Conservation (phyloP, 2,329 filamentous ascomycete genomes). For the Colletotrichum kahawae region DNA sequence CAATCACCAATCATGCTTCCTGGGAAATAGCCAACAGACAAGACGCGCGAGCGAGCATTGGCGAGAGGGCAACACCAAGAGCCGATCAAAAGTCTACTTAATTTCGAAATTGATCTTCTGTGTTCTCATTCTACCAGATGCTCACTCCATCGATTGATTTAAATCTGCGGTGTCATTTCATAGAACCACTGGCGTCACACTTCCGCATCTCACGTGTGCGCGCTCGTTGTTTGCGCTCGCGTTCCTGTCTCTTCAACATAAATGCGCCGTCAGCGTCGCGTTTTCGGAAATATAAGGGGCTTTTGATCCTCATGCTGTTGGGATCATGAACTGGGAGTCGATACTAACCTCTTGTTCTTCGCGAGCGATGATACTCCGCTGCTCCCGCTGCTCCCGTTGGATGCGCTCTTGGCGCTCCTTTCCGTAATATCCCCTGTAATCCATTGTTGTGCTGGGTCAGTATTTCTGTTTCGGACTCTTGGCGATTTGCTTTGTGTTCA, state of each 20-base stretch:
- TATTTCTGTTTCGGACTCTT: neutral
- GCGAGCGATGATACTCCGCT: neutral
- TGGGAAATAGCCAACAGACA: neutral
- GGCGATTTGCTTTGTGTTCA: neutral
- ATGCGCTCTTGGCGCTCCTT: neutral
- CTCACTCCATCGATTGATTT: neutral
- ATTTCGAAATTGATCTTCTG: neutral
- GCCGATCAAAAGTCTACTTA: accelerated
- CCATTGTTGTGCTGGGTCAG: neutral
- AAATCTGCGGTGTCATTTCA: neutral
- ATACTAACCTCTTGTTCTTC: neutral
- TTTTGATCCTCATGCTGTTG: neutral
- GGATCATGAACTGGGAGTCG: accelerated
- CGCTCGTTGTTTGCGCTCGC: neutral
- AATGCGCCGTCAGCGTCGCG: neutral
- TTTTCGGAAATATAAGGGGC: neutral
- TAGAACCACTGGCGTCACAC: neutral
- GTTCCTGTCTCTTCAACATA: neutral
- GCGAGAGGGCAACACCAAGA: neutral
- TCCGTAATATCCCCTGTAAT: neutral
- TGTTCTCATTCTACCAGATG: accelerated
- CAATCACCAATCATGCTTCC: neutral
- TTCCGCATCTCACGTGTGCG: neutral
- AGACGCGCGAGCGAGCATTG: neutral
- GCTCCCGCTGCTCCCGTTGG: neutral